Percentiles rank a stretch among this genome's conserved stretches.
Evolutionary conservation across 495 filamentous ascomycete species (phyloP).

Genomic region (Aspergillus cavernicola): DNA sequence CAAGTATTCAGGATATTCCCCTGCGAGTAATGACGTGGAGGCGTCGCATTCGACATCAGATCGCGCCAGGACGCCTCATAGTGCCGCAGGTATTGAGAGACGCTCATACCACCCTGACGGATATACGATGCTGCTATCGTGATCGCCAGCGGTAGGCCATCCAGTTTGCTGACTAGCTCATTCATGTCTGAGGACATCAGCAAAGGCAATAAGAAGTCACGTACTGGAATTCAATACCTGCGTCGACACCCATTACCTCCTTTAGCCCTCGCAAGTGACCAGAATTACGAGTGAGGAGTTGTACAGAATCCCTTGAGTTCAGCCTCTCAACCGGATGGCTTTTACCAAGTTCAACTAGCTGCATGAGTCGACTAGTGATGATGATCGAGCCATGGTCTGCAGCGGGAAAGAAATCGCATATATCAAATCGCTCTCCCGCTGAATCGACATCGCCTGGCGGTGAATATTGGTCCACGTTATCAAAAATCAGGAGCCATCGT

Average conservation of each 20-base stretch:
- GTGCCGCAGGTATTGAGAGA: slow-evolving; percentile 32
- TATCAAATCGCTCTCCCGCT: not conserved
- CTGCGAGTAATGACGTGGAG: slow-evolving; percentile 28
- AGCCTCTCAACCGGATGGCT: slow-evolving; percentile 18
- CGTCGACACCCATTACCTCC: no score
- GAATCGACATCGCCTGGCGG: slow-evolving; percentile 25
- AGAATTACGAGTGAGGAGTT: no score
- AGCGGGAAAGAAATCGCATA: slow-evolving; percentile 23
- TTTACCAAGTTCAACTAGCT: slow-evolving; percentile 22
- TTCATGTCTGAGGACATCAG: no score
- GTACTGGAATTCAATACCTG: no score
- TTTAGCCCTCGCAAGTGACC: no score
- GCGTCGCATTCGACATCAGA: slow-evolving; percentile 23
- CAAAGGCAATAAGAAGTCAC: no score
- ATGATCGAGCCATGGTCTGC: slow-evolving; percentile 40
- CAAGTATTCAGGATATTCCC: slow-evolving; percentile 43
- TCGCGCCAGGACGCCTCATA: slow-evolving; percentile 41
- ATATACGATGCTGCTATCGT: slow-evolving; percentile 40
- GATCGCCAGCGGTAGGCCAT: slow-evolving; percentile 42
- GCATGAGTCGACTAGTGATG: slow-evolving; percentile 33
- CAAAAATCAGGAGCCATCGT: slow-evolving; percentile 37
- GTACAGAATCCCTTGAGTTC: slow-evolving; percentile 16
- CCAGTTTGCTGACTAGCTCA: slow-evolving; percentile 27
- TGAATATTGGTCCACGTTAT: slow-evolving; percentile 38
- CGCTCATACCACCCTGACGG: slow-evolving; percentile 26